Evolutionary conservation across 768 basidiomycete genomes (phyloP), one percentile per base, ranked within the genome.

Genomic region (Amanita fuliginea): DNA sequence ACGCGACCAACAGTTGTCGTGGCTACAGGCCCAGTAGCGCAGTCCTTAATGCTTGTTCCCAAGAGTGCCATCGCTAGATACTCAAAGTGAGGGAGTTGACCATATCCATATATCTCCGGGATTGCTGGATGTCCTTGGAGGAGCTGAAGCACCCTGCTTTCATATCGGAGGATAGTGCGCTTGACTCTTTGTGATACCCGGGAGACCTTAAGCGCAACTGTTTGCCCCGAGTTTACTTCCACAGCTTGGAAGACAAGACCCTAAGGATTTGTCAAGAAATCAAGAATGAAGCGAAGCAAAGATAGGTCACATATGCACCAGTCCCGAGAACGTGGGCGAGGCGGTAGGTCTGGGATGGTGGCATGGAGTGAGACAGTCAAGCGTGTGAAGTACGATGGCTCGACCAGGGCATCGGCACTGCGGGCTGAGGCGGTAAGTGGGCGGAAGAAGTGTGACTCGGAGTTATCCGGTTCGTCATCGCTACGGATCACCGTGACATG

Each of bases 61-160:
- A 66, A 49, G 22, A 62, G 56, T 45, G 65, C 63, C 56, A 67
- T 57, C 33, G 65, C 57, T n/a, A 66, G 19, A 49, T 61, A 67
- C 52, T 69, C 67, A 41, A 68, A 69, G 53, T 67, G 63, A 10
- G 54, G 47, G n/a, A 61, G 51, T 19, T 55, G 62, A 37, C 60
- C 61, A 46, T 64, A 64, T 13, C 56, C 65, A 56, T 61, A 58
- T 10, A 66, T 39, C n/a, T 32, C 41, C 6, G 66, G 67, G 36
- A 68, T 65, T 6, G 63, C 59, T 4, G 55, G 50, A 26, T 65
- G 65, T 16, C 63, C 64, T 55, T 59, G 36, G 11, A 69, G 55
- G 8, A 60, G 49, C 34, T 60, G 59, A 13, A 66, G 53, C 10
- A 66, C 41, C 18, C 57, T 53, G 22, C 40, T 53, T 54, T 66